Evolutionary conservation across 768 basidiomycete species (phyloP).

Genomic region (Boletus rubescentipes): DNA sequence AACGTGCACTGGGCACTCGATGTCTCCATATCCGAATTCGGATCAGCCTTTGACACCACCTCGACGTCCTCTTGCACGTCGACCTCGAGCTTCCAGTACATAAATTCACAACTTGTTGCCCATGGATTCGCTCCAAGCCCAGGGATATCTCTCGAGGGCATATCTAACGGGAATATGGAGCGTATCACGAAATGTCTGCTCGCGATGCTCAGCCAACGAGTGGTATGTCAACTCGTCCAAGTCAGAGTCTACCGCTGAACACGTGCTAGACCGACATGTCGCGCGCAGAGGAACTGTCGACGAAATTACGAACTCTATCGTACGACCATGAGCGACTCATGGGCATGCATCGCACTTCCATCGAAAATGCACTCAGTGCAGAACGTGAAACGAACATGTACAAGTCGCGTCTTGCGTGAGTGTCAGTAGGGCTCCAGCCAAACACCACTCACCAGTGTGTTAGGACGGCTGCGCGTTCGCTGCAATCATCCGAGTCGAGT

Average conservation of each 20-base stretch:
- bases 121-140: constrained; percentile 71
- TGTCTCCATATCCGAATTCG: constrained; percentile 41
- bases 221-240: constrained; percentile 48
- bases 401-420: constrained; percentile 72
- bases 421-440: constrained; percentile 14
- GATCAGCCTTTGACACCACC: constrained; percentile 44
- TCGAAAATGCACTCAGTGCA: constrained; percentile 64
- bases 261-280: constrained; percentile 65
- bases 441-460: constrained; percentile 5
- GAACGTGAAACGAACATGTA: constrained; percentile 76
- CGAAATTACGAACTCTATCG: constrained; percentile 70
- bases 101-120: constrained; percentile 79
- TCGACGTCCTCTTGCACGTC: constrained; percentile 49
- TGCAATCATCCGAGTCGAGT: constrained; percentile 58
- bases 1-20: constrained; percentile 54
- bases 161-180: constrained; percentile 54
- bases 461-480: constrained; percentile 52
- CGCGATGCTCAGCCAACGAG: constrained; percentile 69
- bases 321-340: constrained; percentile 80
- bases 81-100: constrained; percentile 67
- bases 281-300: constrained; percentile 71
- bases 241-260: constrained; percentile 16
- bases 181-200: constrained; percentile 72
- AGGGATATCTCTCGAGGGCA: constrained; percentile 67
- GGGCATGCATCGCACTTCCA: constrained; percentile 58